A percentile compares a stretch with the other conserved stretches of the same genome.
Evolutionary conservation across 2,329 filamentous ascomycete species (phyloP).

Genomic region (Fusarium pilosicola): DNA sequence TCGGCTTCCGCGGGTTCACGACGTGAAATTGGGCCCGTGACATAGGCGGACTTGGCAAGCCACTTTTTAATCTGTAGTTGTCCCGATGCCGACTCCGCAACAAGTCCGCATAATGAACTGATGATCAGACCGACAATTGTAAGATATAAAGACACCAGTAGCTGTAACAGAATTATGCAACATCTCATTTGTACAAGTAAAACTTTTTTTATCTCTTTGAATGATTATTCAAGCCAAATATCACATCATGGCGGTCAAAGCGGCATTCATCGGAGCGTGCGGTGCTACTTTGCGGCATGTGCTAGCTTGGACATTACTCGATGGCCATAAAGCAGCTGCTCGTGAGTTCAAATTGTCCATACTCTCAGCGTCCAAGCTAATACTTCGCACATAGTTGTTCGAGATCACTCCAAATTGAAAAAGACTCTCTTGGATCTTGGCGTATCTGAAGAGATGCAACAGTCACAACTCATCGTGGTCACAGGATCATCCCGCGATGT

Average conservation of each 20-base stretch:
- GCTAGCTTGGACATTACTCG: neutral
- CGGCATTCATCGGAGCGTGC: neutral
- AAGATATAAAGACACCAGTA: neutral
- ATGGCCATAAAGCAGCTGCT: neutral
- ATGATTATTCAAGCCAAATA: no score
- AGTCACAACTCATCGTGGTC: neutral
- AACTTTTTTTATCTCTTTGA: no score
- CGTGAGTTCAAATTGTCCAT: neutral
- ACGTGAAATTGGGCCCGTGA: neutral
- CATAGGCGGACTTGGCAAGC: neutral
- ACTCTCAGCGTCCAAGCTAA: neutral
- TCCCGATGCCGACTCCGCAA: neutral
- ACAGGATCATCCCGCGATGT: neutral
- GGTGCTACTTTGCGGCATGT: neutral
- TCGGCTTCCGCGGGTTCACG: neutral
- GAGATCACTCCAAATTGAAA: neutral
- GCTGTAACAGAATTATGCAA: rapidly evolving
- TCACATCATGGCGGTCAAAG: neutral
- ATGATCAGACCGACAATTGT: neutral
- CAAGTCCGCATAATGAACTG: neutral
- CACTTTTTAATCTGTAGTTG: neutral
- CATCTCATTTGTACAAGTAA: neutral
- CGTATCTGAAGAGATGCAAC: neutral
- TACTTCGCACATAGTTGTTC: neutral
- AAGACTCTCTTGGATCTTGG: neutral